Base-by-base conservation (phyloP, 768 basidiomycete genomes). In the Lepiota venenata region DNA sequence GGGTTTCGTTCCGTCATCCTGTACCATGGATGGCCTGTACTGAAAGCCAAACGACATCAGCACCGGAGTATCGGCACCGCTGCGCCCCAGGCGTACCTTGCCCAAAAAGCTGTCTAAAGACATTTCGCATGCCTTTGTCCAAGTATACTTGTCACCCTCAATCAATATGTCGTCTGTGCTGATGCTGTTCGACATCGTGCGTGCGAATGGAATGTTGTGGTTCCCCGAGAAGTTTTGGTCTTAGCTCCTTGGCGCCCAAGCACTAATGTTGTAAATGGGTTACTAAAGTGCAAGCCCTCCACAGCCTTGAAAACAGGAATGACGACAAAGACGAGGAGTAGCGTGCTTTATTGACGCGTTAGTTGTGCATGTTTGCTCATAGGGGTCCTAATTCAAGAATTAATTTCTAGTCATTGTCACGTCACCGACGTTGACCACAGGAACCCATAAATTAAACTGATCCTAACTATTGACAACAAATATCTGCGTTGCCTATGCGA, bases 11-110 rank as follows among this genome's bases (percentile, higher is more conserved):
- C 87, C 88, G 55, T 89, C 85, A 62, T 90, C 81, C 59, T 87
- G 81, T 9, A 88, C 83, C 86, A 89, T 85, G 15, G 87, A 88
- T 1, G 88, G 88, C 49, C 76, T 85, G 58, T 81, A 87, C 87
- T 89, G 57, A 11, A 49, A 21, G 50, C 18, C 21, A 41, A 55
- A 37, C 25, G 12, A 32, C 16, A 27, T 59, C 25, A 57, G 35
- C 15, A 54, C 10, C n/a, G 14, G 21, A 21, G 27, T 25, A 58
- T 27, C 16, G 55, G 56, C 39, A 47, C n/a, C 32, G 44, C 44
- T 35, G 6, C 29, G 20, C 51, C 37, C 16, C 41, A 2, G 53
- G 36, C 68, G 36, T 59, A 79, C 85, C 69, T 87, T 85, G 36
- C 64, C 65, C 49, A 85, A 62, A 60, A 84, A 88, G 12, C 81